These are phyloP conservation scores for Diaporthe capsici DNA, from an alignment of 2,329 filamentous ascomycete species.

Conservation along the genomic window DNA sequence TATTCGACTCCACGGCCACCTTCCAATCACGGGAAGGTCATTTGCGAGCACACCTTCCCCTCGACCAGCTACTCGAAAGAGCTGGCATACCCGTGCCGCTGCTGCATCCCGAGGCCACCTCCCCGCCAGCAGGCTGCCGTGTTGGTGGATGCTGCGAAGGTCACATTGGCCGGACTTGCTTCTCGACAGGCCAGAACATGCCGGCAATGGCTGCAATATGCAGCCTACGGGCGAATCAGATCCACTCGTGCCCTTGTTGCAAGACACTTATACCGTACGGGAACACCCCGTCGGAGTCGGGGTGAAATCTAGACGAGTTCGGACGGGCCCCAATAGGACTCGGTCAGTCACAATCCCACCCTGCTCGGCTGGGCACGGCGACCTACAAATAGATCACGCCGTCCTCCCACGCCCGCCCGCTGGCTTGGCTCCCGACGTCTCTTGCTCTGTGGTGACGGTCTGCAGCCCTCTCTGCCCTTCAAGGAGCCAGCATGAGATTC, in stretches of 20 bases:
- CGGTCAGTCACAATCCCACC: constrained; percentile 13
- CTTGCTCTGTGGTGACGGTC: constrained; percentile 1
- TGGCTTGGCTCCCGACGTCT: not conserved
- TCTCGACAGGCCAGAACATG: constrained; percentile 3
- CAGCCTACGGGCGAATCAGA: constrained; percentile 33
- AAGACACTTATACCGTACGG: not conserved
- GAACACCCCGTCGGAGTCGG: not conserved
- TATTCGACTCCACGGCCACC: constrained; percentile 3
- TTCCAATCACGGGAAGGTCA: constrained; percentile 29
- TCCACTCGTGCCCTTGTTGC: constrained; percentile 20
- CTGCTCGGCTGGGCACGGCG: not conserved
- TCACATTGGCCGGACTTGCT: constrained; percentile 22
- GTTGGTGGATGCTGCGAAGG: constrained; percentile 1
- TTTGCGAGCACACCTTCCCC: not conserved
- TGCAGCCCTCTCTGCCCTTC: not conserved
- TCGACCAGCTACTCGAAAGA: not conserved
- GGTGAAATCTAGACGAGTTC: not conserved
- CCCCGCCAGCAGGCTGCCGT: not conserved
- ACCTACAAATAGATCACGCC: constrained; percentile 26
- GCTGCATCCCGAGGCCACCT: not conserved
- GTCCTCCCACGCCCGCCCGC: not conserved
- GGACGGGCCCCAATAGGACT: constrained; percentile 1
- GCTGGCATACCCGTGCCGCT: constrained; percentile 4
- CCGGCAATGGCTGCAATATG: constrained; percentile 26
- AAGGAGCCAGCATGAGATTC: constrained; percentile 36